A percentile compares a stretch with the other conserved stretches of the same genome.
These are phyloP conservation scores for Boletellus ananiceps DNA, from an alignment of 768 basidiomycete species.

Conservation along the genomic window DNA sequence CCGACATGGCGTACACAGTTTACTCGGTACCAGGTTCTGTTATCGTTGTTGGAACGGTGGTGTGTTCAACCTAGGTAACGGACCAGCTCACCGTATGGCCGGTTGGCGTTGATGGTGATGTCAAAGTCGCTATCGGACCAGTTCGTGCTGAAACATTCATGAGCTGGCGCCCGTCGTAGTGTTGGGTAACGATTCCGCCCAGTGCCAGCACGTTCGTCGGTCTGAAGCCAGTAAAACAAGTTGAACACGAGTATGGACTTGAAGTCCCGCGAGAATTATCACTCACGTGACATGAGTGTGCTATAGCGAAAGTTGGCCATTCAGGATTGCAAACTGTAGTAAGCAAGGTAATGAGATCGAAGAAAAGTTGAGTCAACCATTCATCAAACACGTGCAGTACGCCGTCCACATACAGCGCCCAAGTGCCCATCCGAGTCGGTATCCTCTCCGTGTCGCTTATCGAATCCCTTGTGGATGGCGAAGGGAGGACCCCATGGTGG, in stretches of 20 bases:
- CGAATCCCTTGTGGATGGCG: too few species aligned
- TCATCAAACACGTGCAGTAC: too few species aligned
- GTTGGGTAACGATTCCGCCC: neutral
- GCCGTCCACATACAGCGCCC: too few species aligned
- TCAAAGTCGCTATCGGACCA: conserved; percentile 1
- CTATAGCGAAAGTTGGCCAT: too few species aligned
- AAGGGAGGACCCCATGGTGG: too few species aligned
- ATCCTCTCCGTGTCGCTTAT: too few species aligned
- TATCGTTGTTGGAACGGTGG: neutral
- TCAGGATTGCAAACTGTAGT: too few species aligned
- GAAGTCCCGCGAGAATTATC: neutral
- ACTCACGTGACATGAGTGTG: conserved; percentile 9
- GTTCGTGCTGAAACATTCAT: neutral
- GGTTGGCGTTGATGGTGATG: neutral
- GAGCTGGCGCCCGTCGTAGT: neutral
- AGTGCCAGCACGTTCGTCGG: neutral
- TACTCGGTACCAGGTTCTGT: neutral
- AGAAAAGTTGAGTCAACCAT: too few species aligned
- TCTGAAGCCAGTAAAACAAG: neutral
- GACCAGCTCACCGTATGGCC: conserved; percentile 7
- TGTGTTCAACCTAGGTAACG: neutral
- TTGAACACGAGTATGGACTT: too few species aligned
- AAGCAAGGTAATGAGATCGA: too few species aligned
- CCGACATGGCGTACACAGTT: conserved; percentile 33
- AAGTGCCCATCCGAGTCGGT: too few species aligned